phyloP scores from a whole-genome alignment of 805 yeast genomes.

The Lipomyces lipofer region DNA sequence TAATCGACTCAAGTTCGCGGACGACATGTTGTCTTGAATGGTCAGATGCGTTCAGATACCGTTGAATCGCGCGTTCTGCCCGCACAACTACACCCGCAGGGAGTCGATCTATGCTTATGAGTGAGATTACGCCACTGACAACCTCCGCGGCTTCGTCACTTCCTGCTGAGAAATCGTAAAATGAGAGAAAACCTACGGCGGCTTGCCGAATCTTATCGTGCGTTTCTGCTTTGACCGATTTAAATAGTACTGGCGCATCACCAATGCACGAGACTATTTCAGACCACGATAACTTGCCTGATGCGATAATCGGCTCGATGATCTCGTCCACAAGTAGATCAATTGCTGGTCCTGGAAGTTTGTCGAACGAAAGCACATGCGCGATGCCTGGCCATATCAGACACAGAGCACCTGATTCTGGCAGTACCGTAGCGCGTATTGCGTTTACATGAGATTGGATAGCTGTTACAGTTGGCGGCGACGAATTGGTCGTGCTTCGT shows the following conservation, averaged over 20 bases:
- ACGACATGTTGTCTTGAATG: constrained; percentile 6
- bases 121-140: constrained; percentile 1
- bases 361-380: constrained; percentile 9
- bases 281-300: constrained; percentile 12
- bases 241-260: constrained; percentile 11
- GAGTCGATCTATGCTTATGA: constrained; percentile 12
- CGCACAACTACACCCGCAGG: constrained; percentile 20
- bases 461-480: constrained; percentile 2
- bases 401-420: constrained; percentile 17
- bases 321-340: constrained; percentile 23
- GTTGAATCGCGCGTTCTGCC: constrained; percentile 15
- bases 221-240: constrained; percentile 16
- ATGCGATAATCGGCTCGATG: constrained; percentile 14
- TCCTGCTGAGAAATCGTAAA: constrained; percentile 9
- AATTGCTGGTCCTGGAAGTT: constrained; percentile 1
- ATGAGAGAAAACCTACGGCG: constrained; percentile 19
- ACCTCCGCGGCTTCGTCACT: background rate
- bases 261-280: constrained; percentile 8
- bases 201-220: constrained; percentile 22
- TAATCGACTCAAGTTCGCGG: background rate
- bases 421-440: constrained; percentile 9
- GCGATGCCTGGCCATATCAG: constrained; percentile 26
- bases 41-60: constrained; percentile 5
- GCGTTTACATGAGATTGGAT: constrained; percentile 14
- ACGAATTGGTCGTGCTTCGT: background rate